A percentile compares a stretch with the other conserved stretches of the same genome.
Conservation (phyloP, 2,329 filamentous ascomycete genomes). For the Fusarium aywerte region DNA sequence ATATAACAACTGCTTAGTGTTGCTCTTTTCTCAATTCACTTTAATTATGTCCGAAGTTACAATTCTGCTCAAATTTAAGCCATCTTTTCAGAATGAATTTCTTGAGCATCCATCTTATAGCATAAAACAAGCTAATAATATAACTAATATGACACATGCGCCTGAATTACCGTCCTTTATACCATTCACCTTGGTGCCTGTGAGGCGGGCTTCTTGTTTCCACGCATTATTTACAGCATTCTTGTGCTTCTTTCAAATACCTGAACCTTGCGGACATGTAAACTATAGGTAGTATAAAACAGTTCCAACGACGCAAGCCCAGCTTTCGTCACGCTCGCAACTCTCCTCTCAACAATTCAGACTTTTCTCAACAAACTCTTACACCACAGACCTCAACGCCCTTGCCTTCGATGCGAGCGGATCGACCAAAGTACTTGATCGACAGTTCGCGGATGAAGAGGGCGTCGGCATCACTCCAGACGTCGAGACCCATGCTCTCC, state of each 20-base stretch:
- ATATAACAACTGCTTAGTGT: constrained; percentile 26
- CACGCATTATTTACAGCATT: constrained; percentile 23
- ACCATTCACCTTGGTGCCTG: constrained; percentile 12
- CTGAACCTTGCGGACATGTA: constrained; percentile 24
- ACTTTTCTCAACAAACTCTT: constrained; percentile 66
- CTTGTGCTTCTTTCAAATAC: constrained; percentile 7
- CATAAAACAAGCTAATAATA: not conserved
- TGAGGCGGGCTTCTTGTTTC: constrained; percentile 30
- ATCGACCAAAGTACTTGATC: constrained; percentile 72
- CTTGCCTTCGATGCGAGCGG: constrained; percentile 72
- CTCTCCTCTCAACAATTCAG: not conserved
- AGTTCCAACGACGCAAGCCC: constrained; percentile 41
- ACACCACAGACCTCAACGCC: constrained; percentile 81
- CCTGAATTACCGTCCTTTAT: constrained; percentile 6
- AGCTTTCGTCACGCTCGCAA: constrained; percentile 42
- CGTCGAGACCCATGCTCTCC: constrained; percentile 78
- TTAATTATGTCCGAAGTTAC: not conserved
- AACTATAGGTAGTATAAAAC: constrained; percentile 31
- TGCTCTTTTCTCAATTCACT: constrained; percentile 16
- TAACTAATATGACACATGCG: not conserved
- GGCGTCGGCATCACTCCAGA: constrained; percentile 79
- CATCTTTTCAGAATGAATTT: not conserved
- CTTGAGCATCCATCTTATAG: not conserved
- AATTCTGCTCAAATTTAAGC: not conserved
- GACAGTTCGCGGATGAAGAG: constrained; percentile 73